Evolutionary conservation across 345 rosid genomes (phyloP), one percentile per base, ranked within the genome.

Genomic region (Rubroshorea leprosula): DNA sequence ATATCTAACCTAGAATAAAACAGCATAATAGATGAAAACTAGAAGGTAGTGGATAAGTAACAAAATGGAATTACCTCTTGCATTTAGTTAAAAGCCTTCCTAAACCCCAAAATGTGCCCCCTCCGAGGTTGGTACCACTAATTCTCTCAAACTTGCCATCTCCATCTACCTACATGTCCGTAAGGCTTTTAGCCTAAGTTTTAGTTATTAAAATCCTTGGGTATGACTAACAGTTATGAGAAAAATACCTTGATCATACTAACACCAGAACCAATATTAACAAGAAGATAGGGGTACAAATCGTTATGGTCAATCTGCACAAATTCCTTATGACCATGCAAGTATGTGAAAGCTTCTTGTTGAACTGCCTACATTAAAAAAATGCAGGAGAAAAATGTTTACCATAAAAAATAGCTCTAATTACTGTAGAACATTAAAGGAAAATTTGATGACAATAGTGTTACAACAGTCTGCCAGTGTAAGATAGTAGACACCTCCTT

Each of bases 231-330:
- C 23, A 35, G 19, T 48, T 68, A 58, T 11, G 35, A 64, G 16
- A 54, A 44, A 22, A 68, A 53, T 69, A 89, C 96, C 97, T 89
- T 89, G 65, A 89, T 89, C 89, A 89, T 86, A 86, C 97, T 79
- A 68, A 89, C 95, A 45, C 97, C 97, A 62, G 97, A 89, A 12
- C 97, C 97, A 11, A 89, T 86, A 60, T 89, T 89, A 66, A 89
- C 92, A 58, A 89, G 97, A 60, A 89, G 92, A 66, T 84, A 89
- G 14, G 95, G 97, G 71, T 68, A 88, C 58, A 91, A 58, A 77
- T 91, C 84, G 59, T 84, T 78, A 45, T 79, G 85, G 68, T 86
- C 84, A 24, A 89, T 82, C 79, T 86, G 75, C 45, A 78, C 76
- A 68, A 74, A 84, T 69, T 89, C 86, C 70, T 83, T 82, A 61